These are phyloP conservation scores for Mortierella sp. DNA, from an alignment of 371 early-diverging fungal genomes.

Conservation along the genomic window DNA sequence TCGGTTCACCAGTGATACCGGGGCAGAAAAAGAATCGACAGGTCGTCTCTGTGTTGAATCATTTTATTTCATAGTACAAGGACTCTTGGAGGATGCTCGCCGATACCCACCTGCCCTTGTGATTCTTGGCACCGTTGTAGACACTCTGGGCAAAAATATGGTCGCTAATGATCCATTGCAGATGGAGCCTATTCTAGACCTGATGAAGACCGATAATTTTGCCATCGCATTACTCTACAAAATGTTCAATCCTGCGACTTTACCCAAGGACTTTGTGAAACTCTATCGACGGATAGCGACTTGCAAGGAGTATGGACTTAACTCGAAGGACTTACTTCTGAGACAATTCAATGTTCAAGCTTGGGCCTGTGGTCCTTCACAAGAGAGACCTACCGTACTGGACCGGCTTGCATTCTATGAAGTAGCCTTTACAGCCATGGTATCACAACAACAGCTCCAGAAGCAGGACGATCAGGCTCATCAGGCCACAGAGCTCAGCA, in stretches of 20 bases:
- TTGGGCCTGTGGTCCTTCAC: conserved; percentile 29
- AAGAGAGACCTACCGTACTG: conserved; percentile 12
- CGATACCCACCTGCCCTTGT: conserved; percentile 32
- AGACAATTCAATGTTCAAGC: conserved; percentile 48
- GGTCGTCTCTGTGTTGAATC: conserved; percentile 12
- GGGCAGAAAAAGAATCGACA: background rate
- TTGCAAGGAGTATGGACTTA: conserved; percentile 38
- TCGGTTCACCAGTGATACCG: background rate
- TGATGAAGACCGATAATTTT: conserved; percentile 38
- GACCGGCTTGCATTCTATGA: conserved; percentile 35
- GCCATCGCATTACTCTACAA: conserved; percentile 18
- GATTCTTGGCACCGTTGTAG: conserved; percentile 23
- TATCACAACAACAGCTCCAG: conserved; percentile 42
- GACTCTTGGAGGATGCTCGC: conserved; percentile 32
- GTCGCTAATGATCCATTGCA: conserved; percentile 37
- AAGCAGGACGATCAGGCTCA: conserved; percentile 38
- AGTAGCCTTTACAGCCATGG: conserved; percentile 36
- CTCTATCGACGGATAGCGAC: conserved; percentile 36
- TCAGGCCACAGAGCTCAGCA: conserved; percentile 37
- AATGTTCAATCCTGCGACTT: conserved; percentile 38
- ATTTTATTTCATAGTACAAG: conserved; percentile 30
- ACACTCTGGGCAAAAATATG: conserved; percentile 31
- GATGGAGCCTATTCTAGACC: conserved; percentile 39
- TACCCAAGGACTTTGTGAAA: conserved; percentile 34
- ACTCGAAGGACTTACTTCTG: conserved; percentile 36